These are phyloP conservation scores for Starmerella davenportii DNA, from an alignment of 805 yeast genomes.

Conservation along the genomic window DNA sequence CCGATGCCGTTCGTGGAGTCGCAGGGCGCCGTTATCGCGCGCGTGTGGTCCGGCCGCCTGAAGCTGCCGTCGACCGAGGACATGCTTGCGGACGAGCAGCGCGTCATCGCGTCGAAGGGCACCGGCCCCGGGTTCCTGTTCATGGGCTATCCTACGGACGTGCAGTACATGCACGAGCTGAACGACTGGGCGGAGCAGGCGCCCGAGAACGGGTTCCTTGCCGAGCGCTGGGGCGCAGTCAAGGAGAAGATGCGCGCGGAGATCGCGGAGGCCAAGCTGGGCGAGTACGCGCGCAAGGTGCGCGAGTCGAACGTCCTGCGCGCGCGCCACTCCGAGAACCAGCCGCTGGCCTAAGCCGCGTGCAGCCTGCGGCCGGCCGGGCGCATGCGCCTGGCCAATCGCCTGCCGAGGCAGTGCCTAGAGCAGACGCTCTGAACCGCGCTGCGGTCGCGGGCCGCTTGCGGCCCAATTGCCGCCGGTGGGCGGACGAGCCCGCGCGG, in stretches of 20 bases:
- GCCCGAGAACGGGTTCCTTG: conserved; percentile 27
- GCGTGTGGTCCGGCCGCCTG: conserved; percentile 42
- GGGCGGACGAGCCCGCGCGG: no score
- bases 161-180: conserved; percentile 34
- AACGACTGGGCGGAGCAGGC: conserved; percentile 22
- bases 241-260: conserved; percentile 11
- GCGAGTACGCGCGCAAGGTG: conserved; percentile 10
- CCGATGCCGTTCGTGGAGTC: conserved; percentile 28
- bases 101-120: conserved; percentile 29
- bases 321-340: background rate
- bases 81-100: conserved; percentile 30
- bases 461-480: no score
- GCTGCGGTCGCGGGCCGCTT: no score
- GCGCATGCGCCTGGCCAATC: no score
- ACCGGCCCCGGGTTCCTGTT: conserved; percentile 34
- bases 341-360: background rate
- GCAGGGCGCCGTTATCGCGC: conserved; percentile 48
- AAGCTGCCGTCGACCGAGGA: conserved; percentile 30
- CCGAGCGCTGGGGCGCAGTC: conserved; percentile 36
- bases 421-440: no score
- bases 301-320: conserved; percentile 22
- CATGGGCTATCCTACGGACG: conserved; percentile 39
- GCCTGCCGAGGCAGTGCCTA: no score
- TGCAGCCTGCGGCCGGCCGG: no score
- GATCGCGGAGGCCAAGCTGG: conserved; percentile 6